Conservation (phyloP, 345 rosid genomes). For the Carallia brachiata region DNA sequence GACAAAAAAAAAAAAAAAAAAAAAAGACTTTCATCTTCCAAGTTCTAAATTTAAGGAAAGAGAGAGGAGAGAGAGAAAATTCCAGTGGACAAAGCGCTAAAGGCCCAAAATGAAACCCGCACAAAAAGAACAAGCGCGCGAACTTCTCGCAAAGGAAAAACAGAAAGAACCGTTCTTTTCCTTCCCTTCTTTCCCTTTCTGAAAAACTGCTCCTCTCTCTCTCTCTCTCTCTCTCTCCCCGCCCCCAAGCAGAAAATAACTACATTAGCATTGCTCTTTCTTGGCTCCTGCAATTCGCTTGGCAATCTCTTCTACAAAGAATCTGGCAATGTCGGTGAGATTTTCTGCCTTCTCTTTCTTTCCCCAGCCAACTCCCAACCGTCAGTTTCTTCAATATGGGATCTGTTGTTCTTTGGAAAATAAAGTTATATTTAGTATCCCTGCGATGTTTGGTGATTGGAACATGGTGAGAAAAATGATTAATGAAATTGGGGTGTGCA, state of each 20-base stretch:
- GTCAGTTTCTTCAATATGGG: neutral
- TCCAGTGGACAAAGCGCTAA: no score
- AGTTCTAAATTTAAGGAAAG: no score
- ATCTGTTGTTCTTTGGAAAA: neutral
- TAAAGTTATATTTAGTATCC: no score
- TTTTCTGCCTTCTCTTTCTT: neutral
- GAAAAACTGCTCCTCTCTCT: neutral
- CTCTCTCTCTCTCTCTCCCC: neutral
- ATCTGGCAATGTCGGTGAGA: neutral
- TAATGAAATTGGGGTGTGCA: no score
- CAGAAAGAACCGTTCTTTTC: neutral
- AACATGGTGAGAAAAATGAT: no score
- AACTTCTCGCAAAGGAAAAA: neutral
- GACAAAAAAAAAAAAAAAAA: no score
- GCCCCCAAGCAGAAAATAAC: no score
- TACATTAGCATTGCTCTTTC: neutral
- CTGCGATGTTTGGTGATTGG: no score
- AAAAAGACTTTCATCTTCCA: no score
- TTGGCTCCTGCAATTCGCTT: neutral
- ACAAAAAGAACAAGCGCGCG: neutral
- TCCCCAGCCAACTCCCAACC: neutral
- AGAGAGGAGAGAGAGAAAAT: no score
- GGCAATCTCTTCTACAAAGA: neutral
- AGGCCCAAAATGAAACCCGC: neutral
- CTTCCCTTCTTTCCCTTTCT: neutral